Evolutionary conservation across 2,329 filamentous ascomycete species (phyloP), one percentile per base, ranked within the genome.

Genomic region (Ceratocystis ficicola): DNA sequence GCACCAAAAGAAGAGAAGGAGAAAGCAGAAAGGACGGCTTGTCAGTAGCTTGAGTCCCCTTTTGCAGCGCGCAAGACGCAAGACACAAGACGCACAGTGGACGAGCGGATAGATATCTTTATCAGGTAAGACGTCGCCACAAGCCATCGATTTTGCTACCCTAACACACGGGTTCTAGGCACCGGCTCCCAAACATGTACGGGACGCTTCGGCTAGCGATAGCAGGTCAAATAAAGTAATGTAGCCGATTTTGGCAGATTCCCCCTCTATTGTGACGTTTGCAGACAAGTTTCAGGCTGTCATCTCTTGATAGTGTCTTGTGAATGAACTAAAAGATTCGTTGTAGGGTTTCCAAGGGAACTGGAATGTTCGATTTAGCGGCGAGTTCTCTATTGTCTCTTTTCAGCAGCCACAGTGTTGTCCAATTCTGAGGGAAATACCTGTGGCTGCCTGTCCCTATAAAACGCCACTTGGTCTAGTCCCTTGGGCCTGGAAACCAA

Each of bases 301-400:
- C 32, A 10, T 10, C 32, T 36, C 32, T 36, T 36, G 32, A 36
- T 36, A 36, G 32, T 36, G 32, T 36, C 32, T 8, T 36, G 32
- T 10, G 12, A 36, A 36, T 3, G 32, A 36, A 36, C 32, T 36
- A 10, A 52, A 1, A 5, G 8, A 52, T 25, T 7, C n/a, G 44
- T 48, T 25, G 25, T 52, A 20, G 48, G 20, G 12, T 52, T 12
- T 28, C 10, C 20, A 15, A 15, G 4, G 10, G 48, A 25, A 10
- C 22, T 52, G 48, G 48, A 52, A 52, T 52, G 48, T 28, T 52
- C 48, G 20, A 52, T 52, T 50, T 52, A 15, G 48, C 48, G 48
- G 48, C 48, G 36, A 41, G 36, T 15, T 12, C 36, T 41, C 36
- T 15, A 41, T 41, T 41, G 36, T 41, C 36, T 41, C 12, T 32